Conservation (phyloP, 2,329 filamentous ascomycete species). For the Cercospora sp. region DNA sequence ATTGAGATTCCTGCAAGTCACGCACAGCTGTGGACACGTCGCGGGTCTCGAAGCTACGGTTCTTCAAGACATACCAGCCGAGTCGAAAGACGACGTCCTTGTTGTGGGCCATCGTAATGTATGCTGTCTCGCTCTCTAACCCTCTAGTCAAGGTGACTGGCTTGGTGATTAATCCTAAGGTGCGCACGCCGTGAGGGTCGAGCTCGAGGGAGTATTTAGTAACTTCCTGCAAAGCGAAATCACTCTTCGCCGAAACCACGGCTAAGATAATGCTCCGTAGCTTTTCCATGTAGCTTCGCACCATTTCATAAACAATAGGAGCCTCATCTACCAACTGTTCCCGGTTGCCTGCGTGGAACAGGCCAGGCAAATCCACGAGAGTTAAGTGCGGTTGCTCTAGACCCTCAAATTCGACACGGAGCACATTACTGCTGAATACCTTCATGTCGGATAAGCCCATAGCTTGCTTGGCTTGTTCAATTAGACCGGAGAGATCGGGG, state of each 20-base stretch:
- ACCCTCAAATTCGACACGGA: conserved; percentile 28
- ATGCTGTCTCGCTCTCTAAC: conserved; percentile 3
- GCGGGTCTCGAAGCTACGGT: neutral
- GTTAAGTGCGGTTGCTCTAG: conserved; percentile 25
- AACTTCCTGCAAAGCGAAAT: conserved; percentile 48
- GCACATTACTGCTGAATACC: conserved; percentile 19
- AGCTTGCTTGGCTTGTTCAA: neutral
- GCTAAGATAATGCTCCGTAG: conserved; percentile 44
- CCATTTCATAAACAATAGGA: conserved; percentile 40
- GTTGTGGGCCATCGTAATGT: neutral
- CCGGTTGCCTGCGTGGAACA: conserved; percentile 31
- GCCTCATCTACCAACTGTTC: conserved; percentile 38
- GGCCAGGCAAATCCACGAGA: conserved; percentile 33
- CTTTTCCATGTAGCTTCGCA: conserved; percentile 42
- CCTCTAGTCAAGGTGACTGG: conserved; percentile 33
- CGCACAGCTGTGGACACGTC: neutral
- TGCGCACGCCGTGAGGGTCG: conserved; percentile 35
- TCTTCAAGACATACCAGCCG: conserved; percentile 17
- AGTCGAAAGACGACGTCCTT: neutral
- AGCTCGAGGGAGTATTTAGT: conserved; percentile 41
- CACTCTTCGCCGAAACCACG: conserved; percentile 45
- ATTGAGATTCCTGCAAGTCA: neutral
- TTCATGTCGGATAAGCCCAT: neutral
- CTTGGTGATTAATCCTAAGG: conserved; percentile 40
- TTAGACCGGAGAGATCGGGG: neutral